Percentiles rank a stretch among this genome's conserved stretches.
Conservation (phyloP, 2,329 filamentous ascomycete species). For the Drechslerella coelobrocha region DNA sequence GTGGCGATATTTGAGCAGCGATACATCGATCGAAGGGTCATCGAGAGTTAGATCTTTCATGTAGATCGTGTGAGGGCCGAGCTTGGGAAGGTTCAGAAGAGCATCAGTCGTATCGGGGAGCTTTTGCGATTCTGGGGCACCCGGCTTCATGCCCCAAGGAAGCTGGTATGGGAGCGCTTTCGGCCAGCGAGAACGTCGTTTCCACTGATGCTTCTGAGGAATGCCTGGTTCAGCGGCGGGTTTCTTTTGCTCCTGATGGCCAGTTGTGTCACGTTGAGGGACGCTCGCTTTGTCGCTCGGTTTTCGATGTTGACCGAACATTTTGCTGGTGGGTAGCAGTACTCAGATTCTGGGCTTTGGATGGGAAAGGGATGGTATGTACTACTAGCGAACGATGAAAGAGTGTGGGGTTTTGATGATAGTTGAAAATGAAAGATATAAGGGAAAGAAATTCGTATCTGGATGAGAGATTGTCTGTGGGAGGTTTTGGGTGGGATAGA, state of each 20-base stretch:
- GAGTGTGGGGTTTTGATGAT: too few relatives aligned
- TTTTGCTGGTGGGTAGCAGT: too few relatives aligned
- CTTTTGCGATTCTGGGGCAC: background rate
- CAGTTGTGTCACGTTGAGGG: background rate
- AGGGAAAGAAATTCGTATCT: too few relatives aligned
- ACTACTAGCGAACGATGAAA: too few relatives aligned
- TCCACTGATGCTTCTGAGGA: background rate
- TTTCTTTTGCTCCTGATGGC: background rate
- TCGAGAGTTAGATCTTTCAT: background rate
- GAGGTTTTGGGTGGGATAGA: too few relatives aligned
- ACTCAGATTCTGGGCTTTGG: too few relatives aligned
- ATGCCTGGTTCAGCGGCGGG: background rate
- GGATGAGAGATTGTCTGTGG: too few relatives aligned
- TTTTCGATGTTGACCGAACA: too few relatives aligned
- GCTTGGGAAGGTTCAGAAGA: background rate
- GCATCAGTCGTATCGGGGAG: background rate
- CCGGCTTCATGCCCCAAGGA: background rate
- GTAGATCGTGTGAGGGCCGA: background rate
- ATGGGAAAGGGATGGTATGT: too few relatives aligned
- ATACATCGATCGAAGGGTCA: conserved; percentile 1
- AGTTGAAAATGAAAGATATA: too few relatives aligned
- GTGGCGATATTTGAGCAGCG: background rate
- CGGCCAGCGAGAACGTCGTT: background rate
- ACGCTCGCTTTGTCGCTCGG: background rate
- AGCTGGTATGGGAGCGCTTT: background rate